A percentile compares a stretch with the other conserved stretches of the same genome.
These are phyloP conservation scores for Talaromyces sp. DNA, from an alignment of 2,329 filamentous ascomycete genomes.

Conservation along the genomic window DNA sequence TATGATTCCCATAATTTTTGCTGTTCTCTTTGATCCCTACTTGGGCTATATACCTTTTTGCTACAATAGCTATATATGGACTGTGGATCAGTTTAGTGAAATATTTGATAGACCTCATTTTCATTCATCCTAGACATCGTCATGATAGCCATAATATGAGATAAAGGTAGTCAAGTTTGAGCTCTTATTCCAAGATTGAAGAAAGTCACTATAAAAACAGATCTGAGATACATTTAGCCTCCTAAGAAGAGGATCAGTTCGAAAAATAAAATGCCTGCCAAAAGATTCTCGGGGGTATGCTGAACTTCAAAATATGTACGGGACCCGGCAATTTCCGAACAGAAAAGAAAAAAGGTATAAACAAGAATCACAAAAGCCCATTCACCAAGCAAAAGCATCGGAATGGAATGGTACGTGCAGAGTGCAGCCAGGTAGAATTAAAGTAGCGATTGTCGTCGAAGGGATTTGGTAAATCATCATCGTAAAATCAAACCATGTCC, in stretches of 20 bases:
- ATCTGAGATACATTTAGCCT: too few relatives aligned
- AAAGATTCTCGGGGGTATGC: neutral
- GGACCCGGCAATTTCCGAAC: neutral
- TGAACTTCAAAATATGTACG: too few relatives aligned
- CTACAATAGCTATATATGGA: neutral
- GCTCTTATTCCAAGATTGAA: too few relatives aligned
- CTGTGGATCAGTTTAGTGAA: neutral
- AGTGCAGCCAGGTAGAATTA: too few relatives aligned
- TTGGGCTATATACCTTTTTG: slow-evolving; percentile 12
- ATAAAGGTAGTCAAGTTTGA: too few relatives aligned
- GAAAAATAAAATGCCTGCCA: neutral
- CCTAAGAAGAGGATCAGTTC: too few relatives aligned
- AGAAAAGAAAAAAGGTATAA: neutral
- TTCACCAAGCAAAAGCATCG: neutral
- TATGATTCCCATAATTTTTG: slow-evolving; percentile 19
- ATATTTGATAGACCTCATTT: neutral
- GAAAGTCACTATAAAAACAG: too few relatives aligned
- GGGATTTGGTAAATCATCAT: neutral
- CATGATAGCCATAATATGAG: too few relatives aligned
- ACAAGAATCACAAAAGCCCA: neutral
- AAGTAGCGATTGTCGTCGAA: neutral
- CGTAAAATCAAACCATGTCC: neutral
- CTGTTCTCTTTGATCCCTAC: neutral
- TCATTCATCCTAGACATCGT: neutral
- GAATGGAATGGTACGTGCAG: neutral